A percentile compares a stretch with the other conserved stretches of the same genome.
phyloP scores from a whole-genome alignment of 139 green algal genomes.

The Edaphochlamys debaryana region DNA sequence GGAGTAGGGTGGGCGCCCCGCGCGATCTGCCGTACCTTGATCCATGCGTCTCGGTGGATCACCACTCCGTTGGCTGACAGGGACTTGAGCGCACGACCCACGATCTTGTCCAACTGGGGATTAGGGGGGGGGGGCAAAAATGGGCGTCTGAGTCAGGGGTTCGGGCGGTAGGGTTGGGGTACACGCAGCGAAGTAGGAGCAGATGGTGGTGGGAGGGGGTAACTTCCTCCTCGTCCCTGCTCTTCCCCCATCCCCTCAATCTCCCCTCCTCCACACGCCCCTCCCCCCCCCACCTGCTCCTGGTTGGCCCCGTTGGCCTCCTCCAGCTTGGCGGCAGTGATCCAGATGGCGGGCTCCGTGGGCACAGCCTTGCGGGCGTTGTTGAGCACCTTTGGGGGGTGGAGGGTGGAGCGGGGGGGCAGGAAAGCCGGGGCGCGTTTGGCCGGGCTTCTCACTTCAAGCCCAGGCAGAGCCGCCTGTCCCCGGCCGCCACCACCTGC shows the following conservation, averaged over 20 bases:
- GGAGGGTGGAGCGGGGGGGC: background rate
- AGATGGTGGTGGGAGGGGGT: background rate
- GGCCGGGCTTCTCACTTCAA: too few relatives aligned
- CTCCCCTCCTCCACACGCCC: background rate
- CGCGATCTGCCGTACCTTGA: slow-evolving; percentile 48
- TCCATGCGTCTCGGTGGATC: slow-evolving; percentile 93
- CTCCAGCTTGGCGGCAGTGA: slow-evolving; percentile 97
- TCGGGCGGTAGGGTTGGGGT: background rate
- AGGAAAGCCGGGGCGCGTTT: background rate
- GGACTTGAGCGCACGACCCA: slow-evolving; percentile 66
- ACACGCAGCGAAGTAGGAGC: too few relatives aligned
- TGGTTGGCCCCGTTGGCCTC: slow-evolving; percentile 87
- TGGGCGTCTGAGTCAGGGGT: background rate
- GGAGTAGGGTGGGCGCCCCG: too few relatives aligned
- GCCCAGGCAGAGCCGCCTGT: too few relatives aligned
- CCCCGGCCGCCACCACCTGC: too few relatives aligned
- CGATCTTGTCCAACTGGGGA: slow-evolving; percentile 58
- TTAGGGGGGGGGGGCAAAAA: too few relatives aligned
- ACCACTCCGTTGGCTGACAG: slow-evolving; percentile 87
- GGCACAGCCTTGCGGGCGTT: slow-evolving; percentile 92
- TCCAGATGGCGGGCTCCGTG: slow-evolving; percentile 92
- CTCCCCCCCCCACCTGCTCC: slow-evolving; percentile 74
- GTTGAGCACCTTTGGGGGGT: slow-evolving; percentile 86
- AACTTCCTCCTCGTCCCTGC: too few relatives aligned
- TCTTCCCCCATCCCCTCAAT: too few relatives aligned